Evolutionary conservation across 164 flowering plant genomes (phyloP), one percentile per base, ranked within the genome.

Genomic region (Vitis amurensis): DNA sequence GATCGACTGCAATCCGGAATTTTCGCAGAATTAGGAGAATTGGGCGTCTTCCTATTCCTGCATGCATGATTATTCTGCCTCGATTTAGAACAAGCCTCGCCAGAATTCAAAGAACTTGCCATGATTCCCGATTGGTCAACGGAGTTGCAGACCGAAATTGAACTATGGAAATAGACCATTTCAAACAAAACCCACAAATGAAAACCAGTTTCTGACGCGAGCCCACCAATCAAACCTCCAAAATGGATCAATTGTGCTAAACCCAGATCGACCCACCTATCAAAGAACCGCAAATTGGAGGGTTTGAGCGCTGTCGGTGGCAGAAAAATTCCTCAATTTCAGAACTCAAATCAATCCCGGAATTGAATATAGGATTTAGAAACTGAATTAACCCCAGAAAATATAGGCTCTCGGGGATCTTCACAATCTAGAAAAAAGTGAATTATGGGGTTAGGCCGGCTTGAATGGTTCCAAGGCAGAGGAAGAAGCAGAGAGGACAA

Each of bases 1-100:
- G 89, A 84, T 68, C 80, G 82, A 13, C 82, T 78, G 60, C 96
- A 91, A 50, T 68, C 64, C 7, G 91, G 84, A 30, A 73, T 65
- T 12, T 73, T 80, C 15, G 62, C 4, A 14, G 77, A 79, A 71
- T 74, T 78, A 8, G 75, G 75, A 2, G 79, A 74, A 77, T 57
- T 80, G 63, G 74, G 64, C 8, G 27, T 49, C 71, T 77, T 87
- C 53, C 66, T 80, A 66, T 58, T 83, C 76, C 74, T 78, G 19
- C 67, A 71, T 0, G 57, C 48, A 59, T 69, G 80, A 74, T 71
- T 77, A 31, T 52, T 76, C 47, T 68, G 80, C 79, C 72, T 83
- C 56, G 79, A 57, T 73, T 82, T 83, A 47, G 68, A 17, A 70
- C 57, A 30, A 8, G 73, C 55, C 47, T 77, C 78, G 47, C 72